A percentile compares a stretch with the other conserved stretches of the same genome.
These are phyloP conservation scores for Colletotrichum magnum DNA, from an alignment of 2,329 filamentous ascomycete genomes.

Conservation along the genomic window DNA sequence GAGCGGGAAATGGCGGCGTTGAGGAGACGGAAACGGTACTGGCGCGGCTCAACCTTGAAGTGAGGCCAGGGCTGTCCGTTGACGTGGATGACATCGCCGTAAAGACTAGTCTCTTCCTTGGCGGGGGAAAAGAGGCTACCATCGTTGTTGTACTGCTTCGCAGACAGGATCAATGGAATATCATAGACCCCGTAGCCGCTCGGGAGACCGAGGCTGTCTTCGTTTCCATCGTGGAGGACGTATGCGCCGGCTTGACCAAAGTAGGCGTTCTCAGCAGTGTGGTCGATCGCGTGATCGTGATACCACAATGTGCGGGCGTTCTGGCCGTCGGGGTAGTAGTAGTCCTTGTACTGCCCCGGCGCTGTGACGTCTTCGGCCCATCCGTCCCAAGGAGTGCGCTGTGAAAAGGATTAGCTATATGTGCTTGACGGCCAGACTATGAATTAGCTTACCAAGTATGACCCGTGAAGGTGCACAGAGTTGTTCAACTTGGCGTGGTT, in stretches of 20 bases:
- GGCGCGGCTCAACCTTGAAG: constrained; percentile 65
- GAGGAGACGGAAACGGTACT: constrained; percentile 66
- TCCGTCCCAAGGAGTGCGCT: constrained; percentile 59
- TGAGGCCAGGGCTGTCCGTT: constrained; percentile 70
- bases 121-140: constrained; percentile 58
- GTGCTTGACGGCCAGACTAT: background rate
- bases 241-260: constrained; percentile 67
- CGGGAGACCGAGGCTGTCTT: constrained; percentile 60
- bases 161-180: constrained; percentile 60
- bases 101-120: constrained; percentile 57
- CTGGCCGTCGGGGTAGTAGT: constrained; percentile 69
- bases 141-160: constrained; percentile 59
- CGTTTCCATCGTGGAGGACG: constrained; percentile 61
- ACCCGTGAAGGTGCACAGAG: constrained; percentile 65
- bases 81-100: constrained; percentile 67
- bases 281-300: constrained; percentile 56
- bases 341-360: constrained; percentile 66
- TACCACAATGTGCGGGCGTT: constrained; percentile 65
- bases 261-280: constrained; percentile 66
- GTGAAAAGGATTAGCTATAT: background rate
- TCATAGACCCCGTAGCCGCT: constrained; percentile 57
- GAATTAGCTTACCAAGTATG: constrained; percentile 51
- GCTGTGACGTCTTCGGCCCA: constrained; percentile 65
- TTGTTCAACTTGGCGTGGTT: constrained; percentile 58
- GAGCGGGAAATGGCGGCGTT: constrained; percentile 58